Conservation (phyloP, 2,329 filamentous ascomycete genomes). For the Fusarium illudens region DNA sequence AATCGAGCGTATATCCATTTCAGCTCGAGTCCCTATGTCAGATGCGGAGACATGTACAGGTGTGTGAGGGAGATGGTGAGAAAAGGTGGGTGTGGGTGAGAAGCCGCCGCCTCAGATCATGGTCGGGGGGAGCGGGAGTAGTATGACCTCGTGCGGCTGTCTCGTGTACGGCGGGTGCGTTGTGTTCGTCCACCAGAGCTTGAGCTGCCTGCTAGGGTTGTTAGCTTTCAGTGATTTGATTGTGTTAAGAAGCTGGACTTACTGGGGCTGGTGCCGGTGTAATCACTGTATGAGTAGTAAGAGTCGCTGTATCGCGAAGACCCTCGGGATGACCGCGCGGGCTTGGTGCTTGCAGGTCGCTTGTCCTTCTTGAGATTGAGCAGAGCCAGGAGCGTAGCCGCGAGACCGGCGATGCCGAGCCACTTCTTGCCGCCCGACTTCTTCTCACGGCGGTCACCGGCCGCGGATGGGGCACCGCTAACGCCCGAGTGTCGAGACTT, state of each 20-base stretch:
- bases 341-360: slow-evolving; percentile 52
- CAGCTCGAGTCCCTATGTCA: slow-evolving; percentile 33
- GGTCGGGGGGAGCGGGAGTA: slow-evolving; percentile 43
- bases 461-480: slow-evolving; percentile 51
- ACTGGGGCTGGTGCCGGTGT: slow-evolving; percentile 59
- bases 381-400: slow-evolving; percentile 61
- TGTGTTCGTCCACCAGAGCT: slow-evolving; percentile 57
- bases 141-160: slow-evolving; percentile 46
- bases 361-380: slow-evolving; percentile 64
- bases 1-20: slow-evolving; percentile 34
- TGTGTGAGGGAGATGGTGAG: slow-evolving; percentile 18
- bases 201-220: slow-evolving; percentile 51
- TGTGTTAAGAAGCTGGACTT: slow-evolving; percentile 47
- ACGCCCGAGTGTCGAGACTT: slow-evolving; percentile 63
- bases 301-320: slow-evolving; percentile 62
- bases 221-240: slow-evolving; percentile 25
- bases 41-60: slow-evolving; percentile 39
- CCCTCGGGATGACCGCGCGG: slow-evolving; percentile 49
- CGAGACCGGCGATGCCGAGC: slow-evolving; percentile 61
- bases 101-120: slow-evolving; percentile 18
- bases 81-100: slow-evolving; percentile 6
- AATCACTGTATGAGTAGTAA: slow-evolving; percentile 62
- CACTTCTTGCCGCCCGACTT: slow-evolving; percentile 59
- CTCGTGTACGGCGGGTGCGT: slow-evolving; percentile 45
- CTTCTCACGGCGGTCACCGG: slow-evolving; percentile 56